A percentile compares a stretch with the other conserved stretches of the same genome.
Conservation (phyloP, 2,329 filamentous ascomycete genomes). For the Exophiala sp. region DNA sequence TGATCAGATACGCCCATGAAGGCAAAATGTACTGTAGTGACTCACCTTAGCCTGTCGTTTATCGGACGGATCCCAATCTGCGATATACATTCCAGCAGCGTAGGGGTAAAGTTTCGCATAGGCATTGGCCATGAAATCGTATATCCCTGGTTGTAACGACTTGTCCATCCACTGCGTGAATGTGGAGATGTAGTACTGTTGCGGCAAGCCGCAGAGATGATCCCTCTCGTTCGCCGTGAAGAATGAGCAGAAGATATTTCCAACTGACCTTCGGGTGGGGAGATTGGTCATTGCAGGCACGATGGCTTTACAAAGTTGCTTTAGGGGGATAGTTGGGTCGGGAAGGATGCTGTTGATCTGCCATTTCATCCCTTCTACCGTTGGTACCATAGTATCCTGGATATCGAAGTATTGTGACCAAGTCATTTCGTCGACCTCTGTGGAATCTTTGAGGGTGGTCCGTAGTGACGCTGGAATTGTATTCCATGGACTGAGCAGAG, state of each 20-base stretch:
- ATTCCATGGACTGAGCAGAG: no score
- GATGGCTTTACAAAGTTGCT: neutral
- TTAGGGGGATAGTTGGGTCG: neutral
- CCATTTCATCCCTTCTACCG: neutral
- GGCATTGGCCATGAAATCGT: neutral
- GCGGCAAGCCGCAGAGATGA: neutral
- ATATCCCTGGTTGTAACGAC: neutral
- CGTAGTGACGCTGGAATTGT: no score
- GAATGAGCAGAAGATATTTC: neutral
- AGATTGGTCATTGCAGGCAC: neutral
- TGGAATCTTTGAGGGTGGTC: neutral
- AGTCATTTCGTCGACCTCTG: neutral
- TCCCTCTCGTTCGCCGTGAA: neutral
- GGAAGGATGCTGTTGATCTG: neutral
- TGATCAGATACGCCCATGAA: no score
- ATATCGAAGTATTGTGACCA: slow-evolving; percentile 1
- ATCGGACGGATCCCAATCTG: slow-evolving; percentile 2
- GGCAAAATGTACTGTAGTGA: no score
- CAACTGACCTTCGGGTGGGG: slow-evolving; percentile 1
- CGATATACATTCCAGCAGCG: slow-evolving; percentile 4
- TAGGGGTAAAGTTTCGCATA: neutral
- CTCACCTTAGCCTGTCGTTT: neutral
- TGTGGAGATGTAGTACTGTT: slow-evolving; percentile 2
- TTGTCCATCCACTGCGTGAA: slow-evolving; percentile 2
- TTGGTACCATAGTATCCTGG: slow-evolving; percentile 1